These are phyloP conservation scores for Microbotryum intermedium DNA, from an alignment of 1,284 basidiomycete genomes.

Conservation along the genomic window DNA sequence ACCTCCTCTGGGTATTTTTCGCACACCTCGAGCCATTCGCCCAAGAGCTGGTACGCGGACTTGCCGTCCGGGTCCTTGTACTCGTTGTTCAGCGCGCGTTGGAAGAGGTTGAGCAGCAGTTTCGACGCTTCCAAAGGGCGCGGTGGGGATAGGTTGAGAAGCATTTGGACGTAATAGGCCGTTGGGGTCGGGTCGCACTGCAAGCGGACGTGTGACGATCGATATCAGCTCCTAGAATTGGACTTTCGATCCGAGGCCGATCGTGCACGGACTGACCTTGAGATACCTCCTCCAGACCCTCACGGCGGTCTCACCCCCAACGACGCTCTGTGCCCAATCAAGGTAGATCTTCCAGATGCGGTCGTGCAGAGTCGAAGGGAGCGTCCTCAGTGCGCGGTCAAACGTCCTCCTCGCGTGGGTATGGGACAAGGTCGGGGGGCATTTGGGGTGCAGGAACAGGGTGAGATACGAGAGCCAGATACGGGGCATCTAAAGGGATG, in stretches of 20 bases:
- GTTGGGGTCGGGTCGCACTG: conserved; percentile 71
- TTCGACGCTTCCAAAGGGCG: conserved; percentile 90
- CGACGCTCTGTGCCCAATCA: conserved; percentile 64
- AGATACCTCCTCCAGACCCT: conserved; percentile 86
- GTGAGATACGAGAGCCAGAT: conserved; percentile 90
- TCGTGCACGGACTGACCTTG: conserved; percentile 40
- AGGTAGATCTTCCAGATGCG: conserved; percentile 92
- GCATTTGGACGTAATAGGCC: conserved; percentile 70
- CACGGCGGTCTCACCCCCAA: conserved; percentile 75
- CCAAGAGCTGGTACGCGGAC: conserved; percentile 86
- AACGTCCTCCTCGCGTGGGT: conserved; percentile 90
- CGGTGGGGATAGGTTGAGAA: conserved; percentile 54
- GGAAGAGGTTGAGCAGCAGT: conserved; percentile 67
- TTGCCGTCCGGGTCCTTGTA: conserved; percentile 88
- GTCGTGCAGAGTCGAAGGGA: conserved; percentile 87
- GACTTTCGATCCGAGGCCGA: background rate
- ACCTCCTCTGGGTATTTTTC: conserved; percentile 88
- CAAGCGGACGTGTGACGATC: background rate
- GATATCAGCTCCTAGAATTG: too few relatives aligned
- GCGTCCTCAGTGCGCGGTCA: conserved; percentile 85
- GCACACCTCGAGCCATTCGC: conserved; percentile 85
- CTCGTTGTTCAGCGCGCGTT: conserved; percentile 66
- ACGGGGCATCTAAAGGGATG: conserved; percentile 62
- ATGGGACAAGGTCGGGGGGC: conserved; percentile 71
- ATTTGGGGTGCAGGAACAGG: conserved; percentile 80